Evolutionary conservation across 345 rosid species (phyloP).

Genomic region (Lenwebbia sp.): DNA sequence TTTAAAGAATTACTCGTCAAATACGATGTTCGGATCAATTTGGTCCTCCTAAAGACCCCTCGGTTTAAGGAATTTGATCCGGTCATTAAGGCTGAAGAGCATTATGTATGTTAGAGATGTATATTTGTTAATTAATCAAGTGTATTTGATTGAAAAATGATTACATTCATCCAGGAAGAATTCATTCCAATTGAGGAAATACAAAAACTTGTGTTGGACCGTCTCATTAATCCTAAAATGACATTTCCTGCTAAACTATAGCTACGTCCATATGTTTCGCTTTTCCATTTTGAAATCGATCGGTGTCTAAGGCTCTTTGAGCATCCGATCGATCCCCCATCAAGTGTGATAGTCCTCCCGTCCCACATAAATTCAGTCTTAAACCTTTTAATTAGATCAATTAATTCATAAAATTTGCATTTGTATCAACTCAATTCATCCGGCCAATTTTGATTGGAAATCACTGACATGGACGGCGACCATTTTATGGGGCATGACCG

Average conservation of each 20-base stretch:
- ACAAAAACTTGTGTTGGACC: neutral
- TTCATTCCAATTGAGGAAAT: neutral
- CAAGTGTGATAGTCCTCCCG: neutral
- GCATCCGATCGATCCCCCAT: neutral
- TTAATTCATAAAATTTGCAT: too few species aligned
- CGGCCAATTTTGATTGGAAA: too few species aligned
- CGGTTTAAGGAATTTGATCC: neutral
- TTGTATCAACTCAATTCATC: too few species aligned
- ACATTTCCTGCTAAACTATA: neutral
- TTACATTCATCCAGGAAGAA: neutral
- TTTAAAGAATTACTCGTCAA: neutral
- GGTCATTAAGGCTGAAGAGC: neutral
- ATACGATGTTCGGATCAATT: neutral
- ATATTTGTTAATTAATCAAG: neutral
- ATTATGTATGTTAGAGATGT: neutral
- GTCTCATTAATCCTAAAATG: neutral
- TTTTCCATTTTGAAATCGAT: neutral
- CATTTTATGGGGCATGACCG: too few species aligned
- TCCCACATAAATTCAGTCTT: neutral
- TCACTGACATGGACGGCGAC: too few species aligned
- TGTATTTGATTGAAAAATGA: neutral
- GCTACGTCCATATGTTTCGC: neutral
- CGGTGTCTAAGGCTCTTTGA: neutral
- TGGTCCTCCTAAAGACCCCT: neutral
- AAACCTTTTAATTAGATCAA: too few species aligned